Percentiles rank a stretch among this genome's conserved stretches.
Conservation (phyloP, 1,284 basidiomycete genomes). For the Ustilago esculenta region DNA sequence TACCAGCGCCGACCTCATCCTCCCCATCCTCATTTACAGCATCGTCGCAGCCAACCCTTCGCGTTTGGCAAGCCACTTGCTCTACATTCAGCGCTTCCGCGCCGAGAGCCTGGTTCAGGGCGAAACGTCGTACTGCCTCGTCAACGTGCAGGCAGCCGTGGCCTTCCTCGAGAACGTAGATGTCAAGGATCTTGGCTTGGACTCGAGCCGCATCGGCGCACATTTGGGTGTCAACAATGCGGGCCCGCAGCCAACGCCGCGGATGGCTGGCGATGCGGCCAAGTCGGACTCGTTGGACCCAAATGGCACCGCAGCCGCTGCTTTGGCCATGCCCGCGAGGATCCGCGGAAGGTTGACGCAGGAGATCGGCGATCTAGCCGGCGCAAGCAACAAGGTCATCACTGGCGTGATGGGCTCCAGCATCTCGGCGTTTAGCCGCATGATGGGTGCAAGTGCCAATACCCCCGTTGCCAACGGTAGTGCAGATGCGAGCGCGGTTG, state of each 20-base stretch:
- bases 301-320: no score
- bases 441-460: conserved; percentile 33
- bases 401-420: conserved; percentile 84
- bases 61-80: conserved; percentile 79
- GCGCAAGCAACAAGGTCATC: no score
- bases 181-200: conserved; percentile 80
- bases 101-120: conserved; percentile 76
- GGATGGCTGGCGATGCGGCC: neutral
- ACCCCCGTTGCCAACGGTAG: no score
- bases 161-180: conserved; percentile 94
- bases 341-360: conserved; percentile 81
- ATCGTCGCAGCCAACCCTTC: conserved; percentile 89
- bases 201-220: conserved; percentile 63
- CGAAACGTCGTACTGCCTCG: conserved; percentile 88
- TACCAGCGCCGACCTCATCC: conserved; percentile 74
- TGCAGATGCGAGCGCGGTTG: no score
- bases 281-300: conserved; percentile 61
- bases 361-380: conserved; percentile 81
- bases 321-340: conserved; percentile 69
- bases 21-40: conserved; percentile 88
- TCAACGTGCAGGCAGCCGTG: conserved; percentile 91
- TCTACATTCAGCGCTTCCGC: conserved; percentile 86
- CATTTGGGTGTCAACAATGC: neutral
- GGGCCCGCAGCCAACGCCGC: neutral
- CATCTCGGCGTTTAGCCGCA: conserved; percentile 68